Evolutionary conservation across 345 rosid genomes (phyloP).

Genomic region (Linum tenue): DNA sequence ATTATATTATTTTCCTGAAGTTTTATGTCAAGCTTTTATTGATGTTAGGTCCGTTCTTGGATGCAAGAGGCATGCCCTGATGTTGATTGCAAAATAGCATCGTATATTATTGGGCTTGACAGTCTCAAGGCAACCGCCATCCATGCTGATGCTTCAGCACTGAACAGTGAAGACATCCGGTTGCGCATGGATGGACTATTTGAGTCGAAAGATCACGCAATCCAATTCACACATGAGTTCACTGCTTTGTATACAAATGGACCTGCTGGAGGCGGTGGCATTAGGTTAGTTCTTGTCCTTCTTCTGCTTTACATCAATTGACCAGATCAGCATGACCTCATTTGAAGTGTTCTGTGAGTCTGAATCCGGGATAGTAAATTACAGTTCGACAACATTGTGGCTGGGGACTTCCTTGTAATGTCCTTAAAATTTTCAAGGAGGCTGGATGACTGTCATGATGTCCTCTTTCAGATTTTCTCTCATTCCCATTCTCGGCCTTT

Average conservation of each 20-base stretch:
- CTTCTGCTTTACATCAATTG: background rate
- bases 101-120: conserved; percentile 75
- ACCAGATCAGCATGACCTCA: background rate
- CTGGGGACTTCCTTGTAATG: background rate
- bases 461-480: background rate
- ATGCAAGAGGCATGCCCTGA: conserved; percentile 74
- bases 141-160: conserved; percentile 17
- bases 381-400: background rate
- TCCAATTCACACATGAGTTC: conserved; percentile 55
- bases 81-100: conserved; percentile 32
- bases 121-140: conserved; percentile 57
- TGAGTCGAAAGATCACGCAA: conserved; percentile 55
- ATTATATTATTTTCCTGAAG: background rate
- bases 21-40: conserved; percentile 4
- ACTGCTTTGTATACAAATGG: conserved; percentile 86
- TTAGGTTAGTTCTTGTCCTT: conserved; percentile 41
- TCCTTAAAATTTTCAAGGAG: background rate
- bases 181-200: conserved; percentile 85
- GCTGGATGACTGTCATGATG: background rate
- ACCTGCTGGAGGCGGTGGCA: conserved; percentile 96
- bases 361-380: conserved; percentile 2
- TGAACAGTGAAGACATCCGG: conserved; percentile 45
- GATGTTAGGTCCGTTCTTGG: conserved; percentile 74
- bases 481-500: background rate
- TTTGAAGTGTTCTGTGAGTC: conserved; percentile 4